These are phyloP conservation scores for Alternaria panax DNA, from an alignment of 2,329 filamentous ascomycete genomes.

Conservation along the genomic window DNA sequence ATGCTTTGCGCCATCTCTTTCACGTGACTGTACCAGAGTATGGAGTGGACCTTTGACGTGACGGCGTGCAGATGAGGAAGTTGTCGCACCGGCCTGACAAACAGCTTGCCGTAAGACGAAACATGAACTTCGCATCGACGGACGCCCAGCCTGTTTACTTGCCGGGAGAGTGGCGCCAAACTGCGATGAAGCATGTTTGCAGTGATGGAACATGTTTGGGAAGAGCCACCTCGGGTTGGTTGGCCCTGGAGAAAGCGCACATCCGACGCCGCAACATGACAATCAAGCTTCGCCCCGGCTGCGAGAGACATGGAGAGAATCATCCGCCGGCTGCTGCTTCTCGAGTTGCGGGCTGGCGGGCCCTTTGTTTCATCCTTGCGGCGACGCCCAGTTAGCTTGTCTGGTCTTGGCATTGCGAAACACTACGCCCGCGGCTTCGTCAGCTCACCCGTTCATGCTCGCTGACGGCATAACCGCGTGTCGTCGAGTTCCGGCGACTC, in stretches of 20 bases:
- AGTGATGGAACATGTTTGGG: conserved; percentile 13
- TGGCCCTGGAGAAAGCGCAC: conserved; percentile 6
- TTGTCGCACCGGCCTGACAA: background rate
- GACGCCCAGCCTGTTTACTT: conserved; percentile 14
- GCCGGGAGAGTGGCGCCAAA: conserved; percentile 9
- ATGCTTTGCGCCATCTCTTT: background rate
- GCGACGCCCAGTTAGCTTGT: conserved; percentile 22
- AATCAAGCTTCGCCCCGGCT: conserved; percentile 37
- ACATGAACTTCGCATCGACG: conserved; percentile 8
- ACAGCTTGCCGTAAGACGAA: conserved; percentile 8
- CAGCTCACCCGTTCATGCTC: conserved; percentile 27
- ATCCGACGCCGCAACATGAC: conserved; percentile 10
- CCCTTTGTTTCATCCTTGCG: conserved; percentile 29
- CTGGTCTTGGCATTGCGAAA: conserved; percentile 38
- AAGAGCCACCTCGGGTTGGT: conserved; percentile 8
- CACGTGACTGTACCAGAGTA: background rate
- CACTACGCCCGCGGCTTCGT: conserved; percentile 26
- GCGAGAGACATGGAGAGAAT: conserved; percentile 11
- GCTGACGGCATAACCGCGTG: conserved; percentile 12
- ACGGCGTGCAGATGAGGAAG: background rate
- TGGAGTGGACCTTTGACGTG: background rate
- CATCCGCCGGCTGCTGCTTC: conserved; percentile 8
- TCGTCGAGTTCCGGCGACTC: conserved; percentile 8
- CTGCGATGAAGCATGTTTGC: conserved; percentile 10
- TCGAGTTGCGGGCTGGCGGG: conserved; percentile 18